A percentile compares a stretch with the other conserved stretches of the same genome.
Conservation (phyloP, 768 basidiomycete species). For the Strobilomyces dryophilus region DNA sequence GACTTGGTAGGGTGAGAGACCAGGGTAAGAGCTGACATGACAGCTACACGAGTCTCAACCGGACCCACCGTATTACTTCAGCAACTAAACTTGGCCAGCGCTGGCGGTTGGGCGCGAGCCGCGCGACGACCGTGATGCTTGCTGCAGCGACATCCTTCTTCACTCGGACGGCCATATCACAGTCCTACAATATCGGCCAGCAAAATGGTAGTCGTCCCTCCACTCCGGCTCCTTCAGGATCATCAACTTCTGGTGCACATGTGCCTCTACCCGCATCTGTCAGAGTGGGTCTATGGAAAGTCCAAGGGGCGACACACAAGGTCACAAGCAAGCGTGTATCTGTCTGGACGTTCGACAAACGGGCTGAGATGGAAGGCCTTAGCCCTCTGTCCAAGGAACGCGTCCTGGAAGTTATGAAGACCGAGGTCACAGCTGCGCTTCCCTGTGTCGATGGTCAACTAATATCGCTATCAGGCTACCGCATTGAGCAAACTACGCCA, state of each 20-base stretch:
- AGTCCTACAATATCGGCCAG: slow-evolving; percentile 67
- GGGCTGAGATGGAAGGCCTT: slow-evolving; percentile 68
- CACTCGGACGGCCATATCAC: slow-evolving; percentile 72
- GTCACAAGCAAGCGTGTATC: slow-evolving; percentile 86
- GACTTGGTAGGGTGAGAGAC: background rate
- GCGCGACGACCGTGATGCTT: slow-evolving; percentile 46
- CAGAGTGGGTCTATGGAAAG: slow-evolving; percentile 82
- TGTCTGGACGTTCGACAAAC: slow-evolving; percentile 92
- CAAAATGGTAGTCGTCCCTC: slow-evolving; percentile 34
- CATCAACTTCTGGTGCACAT: slow-evolving; percentile 34
- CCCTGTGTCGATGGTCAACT: slow-evolving; percentile 1
- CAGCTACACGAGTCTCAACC: background rate
- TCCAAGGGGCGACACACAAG: slow-evolving; percentile 84
- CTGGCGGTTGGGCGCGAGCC: no score
- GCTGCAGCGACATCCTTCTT: slow-evolving; percentile 85
- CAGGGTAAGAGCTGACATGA: background rate
- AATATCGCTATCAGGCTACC: slow-evolving; percentile 54
- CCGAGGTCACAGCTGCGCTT: slow-evolving; percentile 58
- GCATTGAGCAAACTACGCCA: slow-evolving; percentile 84
- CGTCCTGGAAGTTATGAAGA: slow-evolving; percentile 80
- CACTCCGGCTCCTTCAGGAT: slow-evolving; percentile 32
- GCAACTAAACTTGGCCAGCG: background rate
- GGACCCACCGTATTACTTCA: slow-evolving; percentile 8
- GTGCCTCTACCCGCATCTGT: slow-evolving; percentile 38
- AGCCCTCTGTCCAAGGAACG: slow-evolving; percentile 63